phyloP scores from a whole-genome alignment of 176 grass and related monocot species.

The Rhynchospora breviuscula region DNA sequence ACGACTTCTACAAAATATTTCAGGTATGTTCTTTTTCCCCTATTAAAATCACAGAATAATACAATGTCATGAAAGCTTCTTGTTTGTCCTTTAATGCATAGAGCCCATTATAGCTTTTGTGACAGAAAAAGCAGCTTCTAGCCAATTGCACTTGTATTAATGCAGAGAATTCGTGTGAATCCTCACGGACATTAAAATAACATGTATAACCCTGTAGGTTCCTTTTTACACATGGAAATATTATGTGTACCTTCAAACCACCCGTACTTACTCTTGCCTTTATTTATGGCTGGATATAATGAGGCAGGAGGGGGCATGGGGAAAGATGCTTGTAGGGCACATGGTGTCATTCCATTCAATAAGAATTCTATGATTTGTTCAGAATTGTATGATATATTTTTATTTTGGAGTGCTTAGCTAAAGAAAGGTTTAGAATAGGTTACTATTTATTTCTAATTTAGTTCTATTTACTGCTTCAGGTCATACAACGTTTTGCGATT shows the following conservation, averaged over 20 bases:
- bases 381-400: neutral
- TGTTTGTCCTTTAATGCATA: neutral
- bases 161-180: neutral
- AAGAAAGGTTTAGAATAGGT: neutral
- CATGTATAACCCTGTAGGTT: neutral
- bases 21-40: conserved; percentile 44
- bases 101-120: neutral
- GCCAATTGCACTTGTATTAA: neutral
- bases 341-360: neutral
- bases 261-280: neutral
- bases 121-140: neutral
- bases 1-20: conserved; percentile 95
- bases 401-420: neutral
- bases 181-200: neutral
- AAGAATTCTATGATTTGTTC: neutral
- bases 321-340: neutral
- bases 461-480: conserved; percentile 43
- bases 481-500: conserved; percentile 90
- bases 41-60: neutral
- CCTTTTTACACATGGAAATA: neutral
- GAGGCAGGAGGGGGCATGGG: neutral
- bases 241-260: neutral
- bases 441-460: neutral
- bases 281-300: neutral
- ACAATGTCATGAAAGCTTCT: conserved; percentile 3